Conservation (phyloP, 1,284 basidiomycete species). For the Pisolithus thermaeus region DNA sequence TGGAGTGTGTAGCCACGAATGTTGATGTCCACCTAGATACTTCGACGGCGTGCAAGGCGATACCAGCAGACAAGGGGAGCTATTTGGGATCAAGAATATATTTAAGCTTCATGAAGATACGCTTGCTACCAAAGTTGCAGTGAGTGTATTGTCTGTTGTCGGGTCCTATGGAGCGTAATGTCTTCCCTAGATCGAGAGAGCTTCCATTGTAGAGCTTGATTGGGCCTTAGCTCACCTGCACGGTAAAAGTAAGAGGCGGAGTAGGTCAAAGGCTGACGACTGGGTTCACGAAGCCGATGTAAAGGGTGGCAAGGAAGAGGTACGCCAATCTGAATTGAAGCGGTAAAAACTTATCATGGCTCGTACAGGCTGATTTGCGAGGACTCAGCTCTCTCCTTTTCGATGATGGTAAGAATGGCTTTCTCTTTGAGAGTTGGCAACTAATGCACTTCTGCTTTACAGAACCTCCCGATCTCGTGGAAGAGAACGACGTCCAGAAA, state of each 20-base stretch:
- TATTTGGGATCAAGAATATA: slow-evolving; percentile 80
- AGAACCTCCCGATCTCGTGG: slow-evolving; percentile 29
- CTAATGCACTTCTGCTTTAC: slow-evolving; percentile 1
- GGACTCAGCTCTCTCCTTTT: slow-evolving; percentile 65
- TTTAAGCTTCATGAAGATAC: slow-evolving; percentile 73
- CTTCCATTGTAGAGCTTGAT: slow-evolving; percentile 63
- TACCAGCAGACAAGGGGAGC: slow-evolving; percentile 65
- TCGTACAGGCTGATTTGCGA: slow-evolving; percentile 44
- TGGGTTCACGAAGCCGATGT: slow-evolving; percentile 47
- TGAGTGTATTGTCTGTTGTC: slow-evolving; percentile 27
- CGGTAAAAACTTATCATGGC: background rate
- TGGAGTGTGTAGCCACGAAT: background rate
- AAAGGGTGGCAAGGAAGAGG: slow-evolving; percentile 49
- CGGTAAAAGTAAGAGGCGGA: slow-evolving; percentile 34
- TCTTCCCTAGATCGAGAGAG: slow-evolving; percentile 60
- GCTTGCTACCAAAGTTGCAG: slow-evolving; percentile 68
- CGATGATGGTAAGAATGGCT: slow-evolving; percentile 46
- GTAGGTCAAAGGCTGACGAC: slow-evolving; percentile 33
- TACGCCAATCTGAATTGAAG: slow-evolving; percentile 18
- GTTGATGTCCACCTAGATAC: slow-evolving; percentile 42
- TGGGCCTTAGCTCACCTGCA: slow-evolving; percentile 72
- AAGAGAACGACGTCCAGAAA: slow-evolving; percentile 46
- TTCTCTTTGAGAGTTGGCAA: background rate
- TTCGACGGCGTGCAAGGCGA: slow-evolving; percentile 81
- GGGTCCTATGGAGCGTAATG: background rate